These are phyloP conservation scores for Camillea tinctor DNA, from an alignment of 2,329 filamentous ascomycete species.

Conservation along the genomic window DNA sequence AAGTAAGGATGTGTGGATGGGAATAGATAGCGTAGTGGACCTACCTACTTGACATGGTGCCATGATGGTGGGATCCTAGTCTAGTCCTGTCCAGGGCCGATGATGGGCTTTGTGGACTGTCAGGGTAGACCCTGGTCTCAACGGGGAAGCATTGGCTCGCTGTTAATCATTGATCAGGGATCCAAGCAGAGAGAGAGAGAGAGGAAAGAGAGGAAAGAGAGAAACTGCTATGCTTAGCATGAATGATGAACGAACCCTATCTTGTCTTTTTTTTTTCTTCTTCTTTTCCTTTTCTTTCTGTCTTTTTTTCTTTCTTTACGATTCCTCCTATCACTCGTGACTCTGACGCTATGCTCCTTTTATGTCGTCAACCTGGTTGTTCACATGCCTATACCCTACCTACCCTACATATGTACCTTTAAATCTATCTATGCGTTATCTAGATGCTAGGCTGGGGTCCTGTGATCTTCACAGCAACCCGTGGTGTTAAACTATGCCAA, in stretches of 20 bases:
- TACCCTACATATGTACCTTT: no score
- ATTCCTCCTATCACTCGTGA: not conserved
- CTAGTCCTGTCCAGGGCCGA: conserved; percentile 22
- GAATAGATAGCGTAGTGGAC: conserved; percentile 22
- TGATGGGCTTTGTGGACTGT: conserved; percentile 25
- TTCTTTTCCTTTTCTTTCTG: not conserved
- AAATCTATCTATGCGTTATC: not conserved
- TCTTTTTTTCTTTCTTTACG: not conserved
- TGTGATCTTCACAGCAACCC: not conserved
- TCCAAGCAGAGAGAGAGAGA: conserved; percentile 23
- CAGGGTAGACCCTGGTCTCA: conserved; percentile 29
- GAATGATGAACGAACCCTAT: conserved; percentile 20
- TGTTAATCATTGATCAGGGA: conserved; percentile 32
- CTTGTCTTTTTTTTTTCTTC: not conserved
- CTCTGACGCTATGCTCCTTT: not conserved
- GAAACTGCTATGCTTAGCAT: conserved; percentile 4
- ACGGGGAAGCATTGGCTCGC: conserved; percentile 29
- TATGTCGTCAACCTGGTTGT: conserved; percentile 5
- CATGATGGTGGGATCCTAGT: conserved; percentile 31
- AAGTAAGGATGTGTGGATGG: conserved; percentile 22
- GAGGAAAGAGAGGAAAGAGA: no score
- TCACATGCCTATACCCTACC: conserved; percentile 4
- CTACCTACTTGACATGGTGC: conserved; percentile 26
- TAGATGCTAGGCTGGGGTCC: not conserved
- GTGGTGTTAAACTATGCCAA: conserved; percentile 1